A percentile compares a stretch with the other conserved stretches of the same genome.
These are phyloP conservation scores for Trichoderma sp. DNA, from an alignment of 2,329 filamentous ascomycete genomes.

Conservation along the genomic window DNA sequence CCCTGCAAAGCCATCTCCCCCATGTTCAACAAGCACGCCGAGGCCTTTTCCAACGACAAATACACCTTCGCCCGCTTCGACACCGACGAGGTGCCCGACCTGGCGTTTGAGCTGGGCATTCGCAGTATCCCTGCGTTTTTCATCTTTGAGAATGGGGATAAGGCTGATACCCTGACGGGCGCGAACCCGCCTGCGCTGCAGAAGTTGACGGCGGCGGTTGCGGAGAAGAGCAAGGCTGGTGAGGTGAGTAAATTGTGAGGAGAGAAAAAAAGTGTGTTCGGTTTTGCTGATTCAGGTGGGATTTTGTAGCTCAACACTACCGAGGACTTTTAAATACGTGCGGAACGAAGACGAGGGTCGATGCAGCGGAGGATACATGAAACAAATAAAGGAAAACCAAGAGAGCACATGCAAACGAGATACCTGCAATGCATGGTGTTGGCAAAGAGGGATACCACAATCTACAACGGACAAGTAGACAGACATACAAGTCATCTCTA, in stretches of 20 bases:
- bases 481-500: not conserved
- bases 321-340: not conserved
- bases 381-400: not conserved
- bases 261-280: too few relatives aligned
- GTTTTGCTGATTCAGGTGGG: not conserved
- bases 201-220: slow-evolving; percentile 30
- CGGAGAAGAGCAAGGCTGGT: slow-evolving; percentile 29
- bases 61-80: slow-evolving; percentile 61
- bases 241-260: slow-evolving; percentile 18
- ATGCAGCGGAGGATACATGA: not conserved
- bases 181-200: slow-evolving; percentile 39
- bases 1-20: slow-evolving; percentile 63
- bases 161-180: slow-evolving; percentile 46
- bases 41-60: slow-evolving; percentile 38
- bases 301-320: not conserved
- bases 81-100: slow-evolving; percentile 55
- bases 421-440: not conserved
- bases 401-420: not conserved
- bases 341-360: not conserved
- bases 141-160: slow-evolving; percentile 58
- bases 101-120: slow-evolving; percentile 52
- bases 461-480: not conserved
- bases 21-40: slow-evolving; percentile 52
- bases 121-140: slow-evolving; percentile 61
- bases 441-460: not conserved